Evolutionary conservation across 129 eudicot genomes (phyloP).

Genomic region (Rutidosis leptorrhynchoides): DNA sequence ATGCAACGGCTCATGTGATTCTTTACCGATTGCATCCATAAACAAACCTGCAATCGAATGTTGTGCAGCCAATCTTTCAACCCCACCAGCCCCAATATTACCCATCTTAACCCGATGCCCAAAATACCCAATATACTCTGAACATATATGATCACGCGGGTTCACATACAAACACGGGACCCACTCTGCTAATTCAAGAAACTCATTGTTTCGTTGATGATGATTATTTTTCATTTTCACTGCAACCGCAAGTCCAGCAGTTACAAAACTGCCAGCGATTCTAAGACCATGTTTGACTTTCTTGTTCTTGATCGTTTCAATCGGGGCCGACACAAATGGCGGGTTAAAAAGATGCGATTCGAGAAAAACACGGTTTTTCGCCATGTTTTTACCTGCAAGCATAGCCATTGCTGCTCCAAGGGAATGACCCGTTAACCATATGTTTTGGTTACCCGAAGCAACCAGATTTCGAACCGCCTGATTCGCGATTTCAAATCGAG

Average conservation of each 20-base stretch:
- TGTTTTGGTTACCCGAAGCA: slow-evolving; percentile 49
- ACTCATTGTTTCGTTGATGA: slow-evolving; percentile 37
- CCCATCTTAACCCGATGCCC: slow-evolving; percentile 85
- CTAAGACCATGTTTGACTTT: slow-evolving; percentile 78
- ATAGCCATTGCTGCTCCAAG: slow-evolving; percentile 90
- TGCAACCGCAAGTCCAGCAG: slow-evolving; percentile 86
- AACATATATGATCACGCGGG: slow-evolving; percentile 75
- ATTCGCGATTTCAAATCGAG: slow-evolving; percentile 63
- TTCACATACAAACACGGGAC: slow-evolving; percentile 70
- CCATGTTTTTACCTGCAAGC: slow-evolving; percentile 85
- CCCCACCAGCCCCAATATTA: slow-evolving; percentile 57
- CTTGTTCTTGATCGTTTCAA: slow-evolving; percentile 66
- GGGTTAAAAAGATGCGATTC: slow-evolving; percentile 83
- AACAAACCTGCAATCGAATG: slow-evolving; percentile 68
- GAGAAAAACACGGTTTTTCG: slow-evolving; percentile 46
- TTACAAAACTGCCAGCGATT: slow-evolving; percentile 75
- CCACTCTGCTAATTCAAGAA: slow-evolving; percentile 56
- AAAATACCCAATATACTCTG: slow-evolving; percentile 88
- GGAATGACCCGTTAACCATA: slow-evolving; percentile 90
- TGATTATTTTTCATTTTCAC: slow-evolving; percentile 36
- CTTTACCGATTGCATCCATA: slow-evolving; percentile 62
- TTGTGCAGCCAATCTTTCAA: slow-evolving; percentile 75
- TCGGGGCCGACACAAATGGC: slow-evolving; percentile 79
- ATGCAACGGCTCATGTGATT: slow-evolving; percentile 68
- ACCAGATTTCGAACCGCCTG: slow-evolving; percentile 69